These are phyloP conservation scores for Saccharomyces paradoxus DNA, from an alignment of 805 yeast genomes.

Conservation along the genomic window DNA sequence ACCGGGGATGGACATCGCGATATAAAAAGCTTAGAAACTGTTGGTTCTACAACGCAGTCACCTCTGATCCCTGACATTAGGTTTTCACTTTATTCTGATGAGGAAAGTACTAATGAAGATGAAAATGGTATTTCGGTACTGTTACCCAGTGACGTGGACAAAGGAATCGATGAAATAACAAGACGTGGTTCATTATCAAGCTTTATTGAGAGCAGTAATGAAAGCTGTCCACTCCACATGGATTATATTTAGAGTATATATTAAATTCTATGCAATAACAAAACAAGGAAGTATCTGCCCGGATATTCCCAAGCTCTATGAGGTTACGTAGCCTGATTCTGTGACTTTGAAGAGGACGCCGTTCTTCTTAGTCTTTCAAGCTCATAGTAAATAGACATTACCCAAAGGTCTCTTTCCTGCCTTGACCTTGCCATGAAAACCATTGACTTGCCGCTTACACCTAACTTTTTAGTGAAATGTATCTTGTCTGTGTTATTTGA, in stretches of 20 bases:
- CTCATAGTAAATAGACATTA: slow-evolving; percentile 32
- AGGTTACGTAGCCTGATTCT: background rate
- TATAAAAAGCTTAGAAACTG: background rate
- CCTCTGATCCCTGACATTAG: background rate
- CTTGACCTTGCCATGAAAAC: slow-evolving; percentile 76
- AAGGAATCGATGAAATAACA: background rate
- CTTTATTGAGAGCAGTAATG: background rate
- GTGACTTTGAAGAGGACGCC: background rate
- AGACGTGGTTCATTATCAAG: background rate
- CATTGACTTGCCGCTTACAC: slow-evolving; percentile 58
- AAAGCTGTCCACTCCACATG: background rate
- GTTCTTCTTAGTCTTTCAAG: slow-evolving; percentile 26
- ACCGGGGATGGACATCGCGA: background rate
- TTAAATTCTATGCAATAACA: background rate
- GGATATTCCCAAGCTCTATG: background rate
- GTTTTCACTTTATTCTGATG: background rate
- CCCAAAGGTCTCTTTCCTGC: slow-evolving; percentile 83
- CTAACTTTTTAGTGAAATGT: slow-evolving; percentile 40
- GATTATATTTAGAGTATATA: background rate
- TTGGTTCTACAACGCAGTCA: background rate
- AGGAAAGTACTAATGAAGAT: background rate
- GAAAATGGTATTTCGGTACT: background rate
- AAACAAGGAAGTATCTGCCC: background rate
- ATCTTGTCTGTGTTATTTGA: slow-evolving; percentile 1
- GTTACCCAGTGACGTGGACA: background rate